phyloP scores from a whole-genome alignment of 305 asterid species.

The Fraxinus latifolia region DNA sequence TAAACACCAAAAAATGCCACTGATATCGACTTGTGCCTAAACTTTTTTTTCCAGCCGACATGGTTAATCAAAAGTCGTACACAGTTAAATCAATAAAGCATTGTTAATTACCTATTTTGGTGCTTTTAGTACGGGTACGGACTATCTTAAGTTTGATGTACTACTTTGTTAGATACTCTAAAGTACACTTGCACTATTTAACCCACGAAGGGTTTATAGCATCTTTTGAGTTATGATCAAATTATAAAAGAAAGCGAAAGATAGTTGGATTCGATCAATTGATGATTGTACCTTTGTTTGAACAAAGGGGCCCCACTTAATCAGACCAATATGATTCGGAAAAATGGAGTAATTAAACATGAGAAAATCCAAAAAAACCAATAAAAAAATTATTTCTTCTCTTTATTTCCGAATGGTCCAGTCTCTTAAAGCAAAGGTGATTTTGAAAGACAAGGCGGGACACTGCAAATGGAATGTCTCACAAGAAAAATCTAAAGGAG shows the following conservation, averaged over 20 bases:
- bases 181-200: background rate
- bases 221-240: background rate
- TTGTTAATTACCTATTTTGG: background rate
- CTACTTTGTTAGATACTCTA: background rate
- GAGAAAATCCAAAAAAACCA: background rate
- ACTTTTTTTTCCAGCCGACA: background rate
- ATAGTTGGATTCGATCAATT: background rate
- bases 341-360: background rate
- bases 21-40: background rate
- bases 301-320: background rate
- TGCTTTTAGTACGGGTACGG: background rate
- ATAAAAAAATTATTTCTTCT: background rate
- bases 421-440: background rate
- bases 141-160: background rate
- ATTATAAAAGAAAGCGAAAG: background rate
- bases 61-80: background rate
- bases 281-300: background rate
- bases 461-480: conserved; percentile 4
- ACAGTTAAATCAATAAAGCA: background rate
- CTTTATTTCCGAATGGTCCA: background rate
- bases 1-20: background rate
- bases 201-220: background rate
- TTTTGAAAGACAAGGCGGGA: conserved; percentile 9
- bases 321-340: background rate
- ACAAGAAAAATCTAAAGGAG: background rate